Evolutionary conservation across 306 rosid species (phyloP).

Genomic region (Quercus alba): DNA sequence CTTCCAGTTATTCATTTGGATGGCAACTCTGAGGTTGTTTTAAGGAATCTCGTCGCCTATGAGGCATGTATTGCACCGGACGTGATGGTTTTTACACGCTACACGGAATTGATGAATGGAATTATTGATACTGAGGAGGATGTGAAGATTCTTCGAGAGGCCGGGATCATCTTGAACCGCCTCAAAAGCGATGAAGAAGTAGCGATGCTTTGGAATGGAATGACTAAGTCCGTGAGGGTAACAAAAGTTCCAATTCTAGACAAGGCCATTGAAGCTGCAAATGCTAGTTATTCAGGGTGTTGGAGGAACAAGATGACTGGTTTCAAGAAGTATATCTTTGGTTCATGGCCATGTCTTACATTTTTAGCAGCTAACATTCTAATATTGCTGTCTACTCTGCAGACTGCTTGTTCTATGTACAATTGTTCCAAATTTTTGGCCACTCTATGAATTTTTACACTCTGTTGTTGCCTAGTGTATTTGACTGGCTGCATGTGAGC

Average conservation of each 20-base stretch:
- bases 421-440: not conserved
- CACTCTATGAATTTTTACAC: not conserved
- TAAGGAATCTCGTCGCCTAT: constrained; percentile 9
- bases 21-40: too few relatives aligned
- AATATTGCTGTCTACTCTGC: not conserved
- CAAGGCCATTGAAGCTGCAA: constrained; percentile 4
- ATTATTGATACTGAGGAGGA: constrained; percentile 1
- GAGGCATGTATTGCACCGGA: constrained; percentile 5
- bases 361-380: not conserved
- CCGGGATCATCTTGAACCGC: not conserved
- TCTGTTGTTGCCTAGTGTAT: not conserved
- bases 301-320: not conserved
- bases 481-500: not conserved
- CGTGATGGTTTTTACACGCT: constrained; percentile 1
- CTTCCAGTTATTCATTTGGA: not conserved
- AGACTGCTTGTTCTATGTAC: not conserved
- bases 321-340: not conserved
- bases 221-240: constrained; percentile 6
- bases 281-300: not conserved
- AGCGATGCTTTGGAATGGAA: constrained; percentile 7
- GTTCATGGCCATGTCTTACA: constrained; percentile 5
- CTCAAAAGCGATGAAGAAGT: constrained; percentile 4
- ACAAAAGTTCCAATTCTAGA: constrained; percentile 1
- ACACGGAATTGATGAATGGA: constrained; percentile 10
- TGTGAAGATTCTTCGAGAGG: constrained; percentile 8